Evolutionary conservation across 202 grass and related monocot species (phyloP), one percentile per base, ranked within the genome.

Genomic region (Carex arenaria): DNA sequence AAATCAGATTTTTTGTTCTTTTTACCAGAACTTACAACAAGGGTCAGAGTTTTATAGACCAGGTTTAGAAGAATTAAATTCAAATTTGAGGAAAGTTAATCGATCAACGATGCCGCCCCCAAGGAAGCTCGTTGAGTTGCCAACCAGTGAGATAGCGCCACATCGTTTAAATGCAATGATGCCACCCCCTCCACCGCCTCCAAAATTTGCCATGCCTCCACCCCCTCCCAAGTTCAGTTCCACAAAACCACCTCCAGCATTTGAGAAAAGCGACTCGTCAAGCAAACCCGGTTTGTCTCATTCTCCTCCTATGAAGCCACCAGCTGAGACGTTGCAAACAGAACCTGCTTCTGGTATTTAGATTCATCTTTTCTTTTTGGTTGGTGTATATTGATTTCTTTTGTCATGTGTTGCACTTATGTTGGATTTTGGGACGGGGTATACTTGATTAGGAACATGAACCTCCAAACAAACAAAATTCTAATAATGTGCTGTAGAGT

Each of bases 21-120:
- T 95, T 93, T 91, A 92, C 89, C 96, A 98, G 91, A 95, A 93
- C 91, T 98, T 85, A 95, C 93, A 84, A 90, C 91, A 88, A 81
- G 88, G 87, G 40, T 93, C 89, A 86, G 86, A 88, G 90, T 95
- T 98, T 93, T 85, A 91, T 98, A 93, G 92, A 91, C 86, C 96
- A 92, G 92, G 91, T 93, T 89, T 80, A 87, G 83, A 88, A 82
- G 88, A 86, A 81, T 30, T 57, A 80, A 47, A 63, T 80, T 80
- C 55, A 64, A 60, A 63, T 91, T 87, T 84, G 64, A 88, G 84
- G 64, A 71, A 63, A 49, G 76, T 63, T 57, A 76, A 43, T 70
- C n/a, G 54, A 88, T 86, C 83, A 49, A 87, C 36, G 22, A 83
- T 85, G 81, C 57, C 80, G 51, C 67, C 73, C 74, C 78, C 88